Evolutionary conservation across 2,329 filamentous ascomycete species (phyloP).

Genomic region (Botrytis hyacinthi): DNA sequence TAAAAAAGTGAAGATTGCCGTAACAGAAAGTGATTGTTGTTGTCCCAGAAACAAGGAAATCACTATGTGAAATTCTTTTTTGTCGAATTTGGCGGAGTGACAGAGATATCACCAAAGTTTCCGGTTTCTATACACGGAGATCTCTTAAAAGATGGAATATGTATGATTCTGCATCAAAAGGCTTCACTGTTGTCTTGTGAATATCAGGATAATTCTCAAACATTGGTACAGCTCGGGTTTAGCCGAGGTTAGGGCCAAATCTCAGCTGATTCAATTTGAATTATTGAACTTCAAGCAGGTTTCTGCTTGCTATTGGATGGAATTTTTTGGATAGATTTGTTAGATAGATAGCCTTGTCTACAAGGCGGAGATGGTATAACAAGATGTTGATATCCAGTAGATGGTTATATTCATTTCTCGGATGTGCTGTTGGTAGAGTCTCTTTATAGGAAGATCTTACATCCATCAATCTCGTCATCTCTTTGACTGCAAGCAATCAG

Average conservation of each 20-base stretch:
- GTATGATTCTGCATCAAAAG: too few species aligned
- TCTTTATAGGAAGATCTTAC: neutral
- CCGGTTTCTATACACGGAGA: neutral
- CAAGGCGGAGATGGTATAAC: neutral
- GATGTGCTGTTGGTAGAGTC: neutral
- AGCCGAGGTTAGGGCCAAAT: neutral
- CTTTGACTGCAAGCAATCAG: neutral
- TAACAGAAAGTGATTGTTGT: neutral
- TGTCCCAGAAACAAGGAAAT: neutral
- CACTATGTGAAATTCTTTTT: too few species aligned
- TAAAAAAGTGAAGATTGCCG: neutral
- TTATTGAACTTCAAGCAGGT: neutral
- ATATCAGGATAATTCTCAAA: rapidly evolving
- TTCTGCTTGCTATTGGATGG: neutral
- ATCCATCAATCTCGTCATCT: rapidly evolving
- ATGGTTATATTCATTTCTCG: neutral
- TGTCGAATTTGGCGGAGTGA: neutral
- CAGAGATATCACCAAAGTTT: neutral
- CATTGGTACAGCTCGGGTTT: neutral
- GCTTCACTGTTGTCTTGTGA: neutral
- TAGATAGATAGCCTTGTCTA: neutral
- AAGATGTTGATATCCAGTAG: neutral
- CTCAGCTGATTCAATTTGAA: neutral
- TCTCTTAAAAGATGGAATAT: neutral
- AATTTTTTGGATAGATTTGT: neutral